Conservation (phyloP, 2,329 filamentous ascomycete genomes). For the Paradendryphiella salina region DNA sequence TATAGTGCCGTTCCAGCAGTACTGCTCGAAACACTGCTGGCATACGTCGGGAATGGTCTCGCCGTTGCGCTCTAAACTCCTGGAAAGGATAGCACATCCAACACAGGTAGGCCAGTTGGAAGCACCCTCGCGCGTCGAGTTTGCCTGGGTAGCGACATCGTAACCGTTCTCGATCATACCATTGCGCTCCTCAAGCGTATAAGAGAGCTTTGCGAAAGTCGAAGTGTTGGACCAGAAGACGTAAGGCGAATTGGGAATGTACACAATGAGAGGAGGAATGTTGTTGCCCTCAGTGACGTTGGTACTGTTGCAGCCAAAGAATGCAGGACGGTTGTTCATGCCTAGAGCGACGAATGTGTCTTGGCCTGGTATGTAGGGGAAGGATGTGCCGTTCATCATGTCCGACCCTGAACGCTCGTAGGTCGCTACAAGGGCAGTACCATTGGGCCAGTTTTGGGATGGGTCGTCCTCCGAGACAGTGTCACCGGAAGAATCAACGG, state of each 20-base stretch:
- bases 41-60: conserved; percentile 73
- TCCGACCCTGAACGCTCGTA: conserved; percentile 66
- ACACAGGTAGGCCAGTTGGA: conserved; percentile 78
- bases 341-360: conserved; percentile 80
- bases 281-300: conserved; percentile 60
- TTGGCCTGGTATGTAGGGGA: conserved; percentile 71
- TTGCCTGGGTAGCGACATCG: conserved; percentile 79
- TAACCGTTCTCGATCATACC: conserved; percentile 85
- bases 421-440: conserved; percentile 72
- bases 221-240: conserved; percentile 74
- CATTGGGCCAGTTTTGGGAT: conserved; percentile 70
- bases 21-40: conserved; percentile 72
- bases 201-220: conserved; percentile 67
- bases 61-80: conserved; percentile 72
- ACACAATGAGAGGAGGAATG: conserved; percentile 73
- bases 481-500: conserved; percentile 77
- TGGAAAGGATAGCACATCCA: conserved; percentile 80
- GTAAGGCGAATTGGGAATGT: conserved; percentile 86
- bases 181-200: conserved; percentile 69
- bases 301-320: conserved; percentile 74
- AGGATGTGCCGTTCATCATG: conserved; percentile 68
- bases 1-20: conserved; percentile 92
- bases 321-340: conserved; percentile 72
- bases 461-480: conserved; percentile 50
- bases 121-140: conserved; percentile 68